Base-by-base conservation (phyloP, 305 asterid genomes). In the Andrographis paniculata region DNA sequence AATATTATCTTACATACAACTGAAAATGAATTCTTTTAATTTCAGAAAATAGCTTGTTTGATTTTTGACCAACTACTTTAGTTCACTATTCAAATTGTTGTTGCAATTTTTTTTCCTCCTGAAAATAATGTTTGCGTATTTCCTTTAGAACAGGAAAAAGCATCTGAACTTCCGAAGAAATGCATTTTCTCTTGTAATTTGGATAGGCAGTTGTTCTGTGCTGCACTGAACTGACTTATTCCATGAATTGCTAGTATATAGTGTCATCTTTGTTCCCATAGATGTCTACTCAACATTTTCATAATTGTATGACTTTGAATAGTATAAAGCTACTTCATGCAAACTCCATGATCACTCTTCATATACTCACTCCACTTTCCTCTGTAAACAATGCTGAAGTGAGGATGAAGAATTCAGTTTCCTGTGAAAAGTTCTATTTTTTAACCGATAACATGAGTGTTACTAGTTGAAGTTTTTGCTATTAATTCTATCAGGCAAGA, bases 1-100 rank as follows among this genome's bases (percentile, higher is more conserved):
- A 73, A 67, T 66, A 59, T 14, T 18, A 7, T 16, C 14, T 18
- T 48, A 5, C 42, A 30, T 27, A 18, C 23, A 10, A 15, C 18
- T 21, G 1, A 27, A 9, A 13, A 7, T 9, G 1, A 17, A 2
- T 50, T 14, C 8, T 10, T 17, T 33, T n/a, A 0, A 21, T 1
- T 22, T 37, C 4, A 5, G 4, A 13, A n/a, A 33, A 2, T 33
- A 7, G 42, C 3, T n/a, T 9, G 8, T 2, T 31, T 31, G 10
- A 4, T 14, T 31, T 10, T 31, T 4, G 37, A 31, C 37, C 11
- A 31, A 11, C 37, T 31, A 8, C 37, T 31, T 11, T 37, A 37
- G 17, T 17, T 13, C 17, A 1, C 13, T n/a, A 12, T 3, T 37
- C 17, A 13, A 37, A 13, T 37, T 37, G 17, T 1, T 2, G 3